Evolutionary conservation across 2,329 filamentous ascomycete species (phyloP).

Genomic region (Periglandula ipomoeae): DNA sequence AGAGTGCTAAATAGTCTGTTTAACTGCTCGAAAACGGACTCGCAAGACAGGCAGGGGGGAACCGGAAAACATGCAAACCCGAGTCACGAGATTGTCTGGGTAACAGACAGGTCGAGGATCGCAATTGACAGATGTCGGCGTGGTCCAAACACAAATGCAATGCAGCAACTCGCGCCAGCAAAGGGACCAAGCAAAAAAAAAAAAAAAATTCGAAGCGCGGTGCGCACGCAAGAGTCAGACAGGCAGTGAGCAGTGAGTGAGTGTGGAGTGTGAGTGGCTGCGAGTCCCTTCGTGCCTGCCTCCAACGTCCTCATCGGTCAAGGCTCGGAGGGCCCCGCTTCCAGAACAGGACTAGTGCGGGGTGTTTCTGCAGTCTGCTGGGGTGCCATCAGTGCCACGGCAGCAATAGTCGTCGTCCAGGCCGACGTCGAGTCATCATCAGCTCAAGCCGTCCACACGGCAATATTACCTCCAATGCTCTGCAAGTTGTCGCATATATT

Average conservation of each 20-base stretch:
- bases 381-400: neutral
- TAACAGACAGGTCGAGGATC: neutral
- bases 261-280: neutral
- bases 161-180: neutral
- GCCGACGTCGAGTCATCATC: no score
- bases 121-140: neutral
- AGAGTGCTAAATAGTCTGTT: neutral
- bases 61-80: neutral
- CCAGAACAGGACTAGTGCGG: constrained; percentile 20
- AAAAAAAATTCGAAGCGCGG: neutral
- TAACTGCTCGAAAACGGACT: no score
- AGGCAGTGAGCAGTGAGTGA: no score
- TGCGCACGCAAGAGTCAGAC: neutral
- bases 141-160: neutral
- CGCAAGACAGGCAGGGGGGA: no score
- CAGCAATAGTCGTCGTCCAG: no score
- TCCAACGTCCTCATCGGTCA: no score
- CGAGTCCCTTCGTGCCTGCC: neutral
- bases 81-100: neutral
- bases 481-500: no score
- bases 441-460: no score
- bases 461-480: no score
- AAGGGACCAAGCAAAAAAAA: neutral
- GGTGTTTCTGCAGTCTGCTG: constrained; percentile 9
- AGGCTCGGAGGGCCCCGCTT: constrained; percentile 12